These are phyloP conservation scores for Fusarium luffae DNA, from an alignment of 2,329 filamentous ascomycete species.

Conservation along the genomic window DNA sequence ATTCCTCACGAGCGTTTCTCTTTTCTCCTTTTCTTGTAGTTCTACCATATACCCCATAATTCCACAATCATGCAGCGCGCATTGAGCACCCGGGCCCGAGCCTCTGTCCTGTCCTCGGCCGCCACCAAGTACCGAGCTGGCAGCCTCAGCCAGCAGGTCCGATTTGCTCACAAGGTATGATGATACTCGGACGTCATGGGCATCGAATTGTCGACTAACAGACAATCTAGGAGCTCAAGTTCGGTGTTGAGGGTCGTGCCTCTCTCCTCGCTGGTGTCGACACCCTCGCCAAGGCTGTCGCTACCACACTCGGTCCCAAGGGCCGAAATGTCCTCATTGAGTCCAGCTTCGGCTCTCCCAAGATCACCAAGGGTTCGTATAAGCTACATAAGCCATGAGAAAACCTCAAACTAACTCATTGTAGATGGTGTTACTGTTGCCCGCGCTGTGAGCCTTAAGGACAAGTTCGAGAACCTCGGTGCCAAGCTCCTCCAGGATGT, in stretches of 20 bases:
- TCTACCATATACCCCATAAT: constrained; percentile 48
- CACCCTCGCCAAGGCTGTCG: constrained; percentile 94
- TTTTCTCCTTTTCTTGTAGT: constrained; percentile 47
- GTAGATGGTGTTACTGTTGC: constrained; percentile 89
- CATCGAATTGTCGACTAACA: constrained; percentile 45
- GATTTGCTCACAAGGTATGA: constrained; percentile 95
- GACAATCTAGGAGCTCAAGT: constrained; percentile 85
- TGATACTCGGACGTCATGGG: constrained; percentile 17
- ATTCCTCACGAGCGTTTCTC: constrained; percentile 42
- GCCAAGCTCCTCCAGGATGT: constrained; percentile 97
- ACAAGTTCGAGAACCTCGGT: constrained; percentile 99
- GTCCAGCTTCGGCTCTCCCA: constrained; percentile 97
- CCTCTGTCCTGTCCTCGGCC: constrained; percentile 80
- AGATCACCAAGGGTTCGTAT: constrained; percentile 95
- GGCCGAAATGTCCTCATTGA: constrained; percentile 98
- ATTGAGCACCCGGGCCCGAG: constrained; percentile 82
- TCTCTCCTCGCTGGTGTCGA: constrained; percentile 93
- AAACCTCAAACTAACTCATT: constrained; percentile 28
- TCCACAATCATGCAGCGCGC: constrained; percentile 88
- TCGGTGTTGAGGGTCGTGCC: constrained; percentile 93
- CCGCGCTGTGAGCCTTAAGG: constrained; percentile 90
- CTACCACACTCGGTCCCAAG: constrained; percentile 96
- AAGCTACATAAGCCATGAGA: not conserved
- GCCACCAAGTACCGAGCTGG: constrained; percentile 72
- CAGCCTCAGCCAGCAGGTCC: constrained; percentile 84